Percentiles rank a stretch among this genome's conserved stretches.
These are phyloP conservation scores for Pulveroboletus sp. DNA, from an alignment of 768 basidiomycete genomes.

Conservation along the genomic window DNA sequence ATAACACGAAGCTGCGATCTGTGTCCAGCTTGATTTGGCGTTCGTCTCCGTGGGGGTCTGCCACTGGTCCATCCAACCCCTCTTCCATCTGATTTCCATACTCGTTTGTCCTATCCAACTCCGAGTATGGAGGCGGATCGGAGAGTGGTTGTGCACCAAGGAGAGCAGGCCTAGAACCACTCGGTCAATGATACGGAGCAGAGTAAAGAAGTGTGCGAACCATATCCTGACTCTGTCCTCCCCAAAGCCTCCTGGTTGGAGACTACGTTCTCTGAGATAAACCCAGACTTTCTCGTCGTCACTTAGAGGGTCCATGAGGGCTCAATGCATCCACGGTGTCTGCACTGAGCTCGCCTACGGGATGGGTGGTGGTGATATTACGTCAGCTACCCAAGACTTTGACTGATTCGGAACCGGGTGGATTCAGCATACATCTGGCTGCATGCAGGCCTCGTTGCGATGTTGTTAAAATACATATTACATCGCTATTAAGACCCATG, in stretches of 20 bases:
- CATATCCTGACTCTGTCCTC: slow-evolving; percentile 53
- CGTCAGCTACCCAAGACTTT: slow-evolving; percentile 14
- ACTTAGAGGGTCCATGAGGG: slow-evolving; percentile 20
- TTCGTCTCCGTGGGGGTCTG: slow-evolving; percentile 66
- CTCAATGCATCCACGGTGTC: slow-evolving; percentile 9
- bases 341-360: neutral
- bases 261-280: slow-evolving; percentile 43
- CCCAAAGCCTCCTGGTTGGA: slow-evolving; percentile 65
- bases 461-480: neutral
- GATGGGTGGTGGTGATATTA: slow-evolving; percentile 11
- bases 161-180: slow-evolving; percentile 22
- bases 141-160: slow-evolving; percentile 39
- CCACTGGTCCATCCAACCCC: neutral
- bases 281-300: slow-evolving; percentile 43
- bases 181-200: slow-evolving; percentile 21
- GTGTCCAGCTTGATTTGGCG: slow-evolving; percentile 87
- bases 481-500: no score
- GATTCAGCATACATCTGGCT: neutral
- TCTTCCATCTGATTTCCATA: slow-evolving; percentile 2
- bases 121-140: slow-evolving; percentile 31
- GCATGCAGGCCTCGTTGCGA: neutral
- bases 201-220: slow-evolving; percentile 33
- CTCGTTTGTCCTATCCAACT: slow-evolving; percentile 15
- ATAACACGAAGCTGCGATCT: slow-evolving; percentile 89
- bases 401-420: slow-evolving; percentile 1